These are phyloP conservation scores for Cryphonectria japonica DNA, from an alignment of 2,329 filamentous ascomycete genomes.

Conservation along the genomic window DNA sequence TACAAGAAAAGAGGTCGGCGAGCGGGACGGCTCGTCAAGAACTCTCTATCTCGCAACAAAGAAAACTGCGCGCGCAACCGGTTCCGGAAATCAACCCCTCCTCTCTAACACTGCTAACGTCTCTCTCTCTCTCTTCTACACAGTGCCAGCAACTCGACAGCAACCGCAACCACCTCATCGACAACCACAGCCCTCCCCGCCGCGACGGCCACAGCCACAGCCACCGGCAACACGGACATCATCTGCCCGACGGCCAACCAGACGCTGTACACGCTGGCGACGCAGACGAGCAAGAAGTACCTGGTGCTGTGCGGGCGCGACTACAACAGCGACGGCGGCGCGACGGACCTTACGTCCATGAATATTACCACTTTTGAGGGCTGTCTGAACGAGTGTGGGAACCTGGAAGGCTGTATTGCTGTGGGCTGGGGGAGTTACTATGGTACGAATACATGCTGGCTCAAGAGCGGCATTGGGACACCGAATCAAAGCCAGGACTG, in stretches of 20 bases:
- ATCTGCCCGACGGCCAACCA: slow-evolving; percentile 41
- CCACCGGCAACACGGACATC: slow-evolving; percentile 22
- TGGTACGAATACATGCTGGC: slow-evolving; percentile 38
- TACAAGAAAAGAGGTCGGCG: not conserved
- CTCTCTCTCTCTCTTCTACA: not conserved
- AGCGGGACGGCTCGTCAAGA: slow-evolving; percentile 15
- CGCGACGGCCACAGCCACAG: slow-evolving; percentile 27
- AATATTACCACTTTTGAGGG: slow-evolving; percentile 36
- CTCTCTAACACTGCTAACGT: not conserved
- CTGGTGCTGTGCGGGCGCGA: slow-evolving; percentile 42
- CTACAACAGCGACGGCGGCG: slow-evolving; percentile 39
- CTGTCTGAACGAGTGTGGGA: slow-evolving; percentile 40
- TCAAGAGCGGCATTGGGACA: slow-evolving; percentile 40
- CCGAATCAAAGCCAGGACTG: slow-evolving; percentile 36
- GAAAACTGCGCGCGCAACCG: not conserved
- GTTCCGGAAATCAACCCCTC: not conserved
- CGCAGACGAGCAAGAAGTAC: slow-evolving; percentile 33
- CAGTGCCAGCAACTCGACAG: not conserved
- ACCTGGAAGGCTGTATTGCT: slow-evolving; percentile 37
- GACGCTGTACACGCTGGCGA: slow-evolving; percentile 37
- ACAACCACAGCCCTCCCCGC: slow-evolving; percentile 21
- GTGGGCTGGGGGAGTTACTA: slow-evolving; percentile 42
- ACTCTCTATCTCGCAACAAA: not conserved
- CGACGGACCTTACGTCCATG: slow-evolving; percentile 36
- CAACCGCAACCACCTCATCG: slow-evolving; percentile 4